Percentiles rank a stretch among this genome's conserved stretches.
These are phyloP conservation scores for Tillandsia leiboldiana DNA, from an alignment of 176 grass and related monocot species.

Conservation along the genomic window DNA sequence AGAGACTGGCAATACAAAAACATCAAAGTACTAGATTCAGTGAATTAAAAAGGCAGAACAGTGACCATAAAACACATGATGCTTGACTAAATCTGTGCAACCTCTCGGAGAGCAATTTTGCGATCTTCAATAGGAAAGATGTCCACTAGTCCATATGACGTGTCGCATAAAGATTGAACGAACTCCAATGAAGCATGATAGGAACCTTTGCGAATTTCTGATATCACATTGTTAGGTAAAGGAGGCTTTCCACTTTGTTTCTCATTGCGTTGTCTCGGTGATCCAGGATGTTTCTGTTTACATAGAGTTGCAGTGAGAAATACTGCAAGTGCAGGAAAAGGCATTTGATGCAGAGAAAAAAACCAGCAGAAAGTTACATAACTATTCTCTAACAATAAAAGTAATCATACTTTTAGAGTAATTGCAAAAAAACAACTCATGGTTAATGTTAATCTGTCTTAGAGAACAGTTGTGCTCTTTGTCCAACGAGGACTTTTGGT, in stretches of 20 bases:
- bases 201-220: slow-evolving; percentile 78
- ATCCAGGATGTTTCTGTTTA: slow-evolving; percentile 56
- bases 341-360: slow-evolving; percentile 8
- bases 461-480: no score
- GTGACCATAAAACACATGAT: background rate
- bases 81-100: slow-evolving; percentile 20
- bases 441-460: no score
- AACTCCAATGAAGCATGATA: slow-evolving; percentile 97
- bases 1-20: slow-evolving; percentile 15
- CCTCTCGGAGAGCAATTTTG: slow-evolving; percentile 88
- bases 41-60: background rate
- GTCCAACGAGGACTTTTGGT: no score
- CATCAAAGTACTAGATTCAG: background rate
- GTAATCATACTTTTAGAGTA: no score
- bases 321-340: slow-evolving; percentile 9
- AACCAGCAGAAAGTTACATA: slow-evolving; percentile 7
- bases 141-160: slow-evolving; percentile 90
- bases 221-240: slow-evolving; percentile 68
- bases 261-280: slow-evolving; percentile 37
- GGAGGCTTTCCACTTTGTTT: slow-evolving; percentile 78
- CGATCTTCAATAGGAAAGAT: slow-evolving; percentile 97
- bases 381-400: background rate
- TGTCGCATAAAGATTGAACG: slow-evolving; percentile 89
- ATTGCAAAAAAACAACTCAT: no score
- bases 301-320: slow-evolving; percentile 14